These are phyloP conservation scores for Elaeagnus macrophylla DNA, from an alignment of 306 rosid genomes.

Conservation along the genomic window DNA sequence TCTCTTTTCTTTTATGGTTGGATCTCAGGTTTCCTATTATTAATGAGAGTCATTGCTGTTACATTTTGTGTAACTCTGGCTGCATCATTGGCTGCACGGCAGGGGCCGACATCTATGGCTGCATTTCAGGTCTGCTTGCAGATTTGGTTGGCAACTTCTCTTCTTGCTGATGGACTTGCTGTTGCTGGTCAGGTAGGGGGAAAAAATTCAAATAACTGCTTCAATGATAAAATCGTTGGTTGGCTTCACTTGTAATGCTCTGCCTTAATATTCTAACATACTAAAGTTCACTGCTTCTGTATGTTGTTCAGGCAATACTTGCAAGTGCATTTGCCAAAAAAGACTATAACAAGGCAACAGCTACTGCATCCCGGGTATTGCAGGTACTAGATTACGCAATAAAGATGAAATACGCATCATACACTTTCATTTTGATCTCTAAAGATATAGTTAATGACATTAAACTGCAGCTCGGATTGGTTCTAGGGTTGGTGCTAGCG, in stretches of 20 bases:
- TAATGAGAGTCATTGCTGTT: constrained; percentile 87
- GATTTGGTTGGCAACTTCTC: constrained; percentile 88
- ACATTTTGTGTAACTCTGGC: constrained; percentile 93
- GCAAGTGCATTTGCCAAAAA: constrained; percentile 88
- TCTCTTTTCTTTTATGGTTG: constrained; percentile 14
- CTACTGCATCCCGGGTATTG: constrained; percentile 68
- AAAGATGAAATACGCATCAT: not conserved
- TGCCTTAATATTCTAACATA: not conserved
- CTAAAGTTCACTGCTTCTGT: constrained; percentile 9
- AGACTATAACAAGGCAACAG: constrained; percentile 59
- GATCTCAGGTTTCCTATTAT: constrained; percentile 62
- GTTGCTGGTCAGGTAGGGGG: constrained; percentile 87
- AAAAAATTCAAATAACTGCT: constrained; percentile 3
- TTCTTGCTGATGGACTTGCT: constrained; percentile 92
- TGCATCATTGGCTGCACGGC: constrained; percentile 85
- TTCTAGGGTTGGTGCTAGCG: constrained; percentile 64
- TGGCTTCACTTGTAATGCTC: not conserved
- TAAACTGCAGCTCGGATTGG: constrained; percentile 67
- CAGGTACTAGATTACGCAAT: constrained; percentile 40
- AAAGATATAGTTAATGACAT: constrained; percentile 5
- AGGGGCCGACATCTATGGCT: constrained; percentile 85
- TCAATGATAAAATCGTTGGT: not conserved
- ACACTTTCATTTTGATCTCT: constrained; percentile 3
- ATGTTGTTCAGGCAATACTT: constrained; percentile 63
- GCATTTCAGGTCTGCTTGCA: constrained; percentile 96